Base-by-base conservation (phyloP, 306 rosid genomes). In the Castanea crenata region DNA sequence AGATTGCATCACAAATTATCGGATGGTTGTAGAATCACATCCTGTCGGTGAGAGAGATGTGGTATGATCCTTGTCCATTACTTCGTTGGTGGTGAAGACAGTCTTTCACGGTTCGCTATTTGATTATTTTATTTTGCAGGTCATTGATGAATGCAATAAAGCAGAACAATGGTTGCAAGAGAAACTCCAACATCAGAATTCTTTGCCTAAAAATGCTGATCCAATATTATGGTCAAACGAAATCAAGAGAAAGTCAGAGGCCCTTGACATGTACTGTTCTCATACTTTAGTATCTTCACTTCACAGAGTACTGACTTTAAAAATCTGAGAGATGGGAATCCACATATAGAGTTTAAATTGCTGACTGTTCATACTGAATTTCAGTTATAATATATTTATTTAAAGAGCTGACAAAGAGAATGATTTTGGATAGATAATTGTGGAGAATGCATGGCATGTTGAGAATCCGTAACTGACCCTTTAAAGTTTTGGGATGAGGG, bases 221-320 rank as follows among this genome's bases (percentile, higher is more conserved):
- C 70, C 70, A n/a, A 31, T 64, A 32, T 5, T 64, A 16, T 64
- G 44, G 70, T 64, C 70, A 31, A 64, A 7, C 1, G 70, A 64
- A 64, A 31, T 64, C 70, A 64, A 64, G 70, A 31, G 13, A 31
- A 31, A 64, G 70, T 14, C 70, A 64, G 46, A 64, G 70, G 70
- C 46, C 34, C 23, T 64, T 4, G 70, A 64, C 23, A 64, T 16
- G 70, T 64, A 64, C 70, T 3, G 44, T 64, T 64, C 70, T 64
- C 21, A 15, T 64, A 16, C 70, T 64, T 29, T 16, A 14, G 16
- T 11, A 64, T 29, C 12, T 64, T 16, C 70, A 64, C 44, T 64
- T 64, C 3, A 15, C 70, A 29, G 31, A 64, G 11, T 41, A 18
- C 32, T 21, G 65, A 23, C 0, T 59, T 59, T 23, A 59, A 59